Evolutionary conservation across 176 grass and related monocot species (phyloP).

Genomic region (Tillandsia leiboldiana): DNA sequence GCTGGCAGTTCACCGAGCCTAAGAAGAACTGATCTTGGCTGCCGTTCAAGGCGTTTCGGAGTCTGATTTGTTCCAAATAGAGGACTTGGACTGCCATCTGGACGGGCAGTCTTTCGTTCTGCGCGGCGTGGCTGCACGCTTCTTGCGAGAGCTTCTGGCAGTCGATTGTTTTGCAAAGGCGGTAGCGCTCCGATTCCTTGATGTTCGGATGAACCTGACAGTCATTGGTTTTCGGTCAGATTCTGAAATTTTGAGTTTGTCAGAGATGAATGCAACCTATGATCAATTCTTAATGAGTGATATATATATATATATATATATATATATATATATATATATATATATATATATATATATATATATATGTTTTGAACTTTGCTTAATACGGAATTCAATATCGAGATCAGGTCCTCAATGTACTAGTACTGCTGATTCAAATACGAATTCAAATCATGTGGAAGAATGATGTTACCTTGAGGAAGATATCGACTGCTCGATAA

Average conservation of each 20-base stretch:
- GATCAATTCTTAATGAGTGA: no score
- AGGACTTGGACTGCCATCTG: conserved; percentile 96
- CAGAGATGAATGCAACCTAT: no score
- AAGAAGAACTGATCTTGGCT: conserved; percentile 71
- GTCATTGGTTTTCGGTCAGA: no score
- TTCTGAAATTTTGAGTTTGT: no score
- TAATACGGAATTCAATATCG: not conserved
- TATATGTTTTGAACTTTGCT: no score
- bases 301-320: no score
- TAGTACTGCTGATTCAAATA: not conserved
- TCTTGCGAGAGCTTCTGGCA: conserved; percentile 89
- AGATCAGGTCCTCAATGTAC: not conserved
- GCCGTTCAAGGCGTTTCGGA: conserved; percentile 62
- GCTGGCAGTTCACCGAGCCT: conserved; percentile 27
- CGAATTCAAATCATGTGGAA: not conserved
- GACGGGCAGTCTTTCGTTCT: conserved; percentile 80
- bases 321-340: no score
- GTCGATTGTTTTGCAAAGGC: conserved; percentile 86
- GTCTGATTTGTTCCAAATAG: conserved; percentile 86
- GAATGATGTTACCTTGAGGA: conserved; percentile 50
- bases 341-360: no score
- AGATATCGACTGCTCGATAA: conserved; percentile 92
- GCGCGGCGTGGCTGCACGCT: conserved; percentile 86
- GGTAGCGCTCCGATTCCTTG: conserved; percentile 86
- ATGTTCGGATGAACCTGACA: conserved; percentile 87